These are phyloP conservation scores for Exobasidium cylindrosporum DNA, from an alignment of 1,284 basidiomycete species.

Conservation along the genomic window DNA sequence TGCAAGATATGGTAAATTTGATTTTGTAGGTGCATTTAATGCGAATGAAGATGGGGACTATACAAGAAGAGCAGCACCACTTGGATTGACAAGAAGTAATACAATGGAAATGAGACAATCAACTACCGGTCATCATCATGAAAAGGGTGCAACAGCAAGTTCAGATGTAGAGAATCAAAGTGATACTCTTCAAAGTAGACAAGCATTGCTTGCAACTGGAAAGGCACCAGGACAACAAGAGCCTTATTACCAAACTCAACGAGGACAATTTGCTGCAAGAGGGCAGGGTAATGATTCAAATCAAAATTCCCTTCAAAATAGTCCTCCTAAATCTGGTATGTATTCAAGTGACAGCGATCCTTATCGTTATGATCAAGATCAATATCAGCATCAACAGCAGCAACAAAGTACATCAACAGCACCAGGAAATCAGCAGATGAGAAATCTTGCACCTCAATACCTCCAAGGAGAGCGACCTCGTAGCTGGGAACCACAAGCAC, in stretches of 20 bases:
- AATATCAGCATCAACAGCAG: slow-evolving; percentile 1
- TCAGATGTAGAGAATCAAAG: neutral
- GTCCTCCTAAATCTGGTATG: too few relatives aligned
- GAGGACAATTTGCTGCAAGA: too few relatives aligned
- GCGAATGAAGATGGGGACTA: neutral
- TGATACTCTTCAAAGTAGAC: neutral
- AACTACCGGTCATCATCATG: neutral
- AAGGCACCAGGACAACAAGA: too few relatives aligned
- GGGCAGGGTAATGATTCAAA: too few relatives aligned
- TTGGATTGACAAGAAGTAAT: neutral
- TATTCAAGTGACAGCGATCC: neutral
- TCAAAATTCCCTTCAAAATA: too few relatives aligned
- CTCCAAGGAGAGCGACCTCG: slow-evolving; percentile 1
- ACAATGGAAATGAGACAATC: neutral
- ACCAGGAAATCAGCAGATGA: neutral
- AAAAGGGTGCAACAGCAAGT: neutral
- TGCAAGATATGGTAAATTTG: slow-evolving; percentile 17
- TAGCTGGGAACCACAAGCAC: slow-evolving; percentile 18
- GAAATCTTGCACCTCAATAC: neutral
- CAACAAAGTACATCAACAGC: slow-evolving; percentile 6
- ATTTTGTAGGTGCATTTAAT: slow-evolving; percentile 15
- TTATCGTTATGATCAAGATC: neutral
- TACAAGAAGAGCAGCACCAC: neutral
- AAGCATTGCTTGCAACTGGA: too few relatives aligned
- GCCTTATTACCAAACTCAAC: too few relatives aligned